Evolutionary conservation across 2,329 filamentous ascomycete species (phyloP), one percentile per base, ranked within the genome.

Genomic region (Colletotrichum musae): DNA sequence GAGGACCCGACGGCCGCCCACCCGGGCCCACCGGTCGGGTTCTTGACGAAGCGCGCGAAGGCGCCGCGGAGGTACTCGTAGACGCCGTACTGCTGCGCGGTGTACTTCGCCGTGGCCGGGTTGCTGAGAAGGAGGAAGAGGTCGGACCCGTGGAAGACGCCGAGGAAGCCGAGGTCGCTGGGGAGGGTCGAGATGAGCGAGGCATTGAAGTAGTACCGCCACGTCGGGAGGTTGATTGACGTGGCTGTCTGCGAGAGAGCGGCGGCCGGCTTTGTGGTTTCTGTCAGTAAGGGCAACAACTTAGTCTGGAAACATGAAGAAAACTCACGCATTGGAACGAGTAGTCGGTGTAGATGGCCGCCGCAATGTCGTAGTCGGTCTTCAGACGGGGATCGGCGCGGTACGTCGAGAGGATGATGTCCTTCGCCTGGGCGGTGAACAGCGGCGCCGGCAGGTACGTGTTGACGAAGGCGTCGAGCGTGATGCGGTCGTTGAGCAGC

Each of bases 301-400:
- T 6, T 13, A 43, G 10, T 12, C 6, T 12, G 18, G n/a, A 36
- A 72, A 59, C 28, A 13, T n/a, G 10, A 13, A 21, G 16, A 4
- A 59, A 24, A 73, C 74, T 71, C 73, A 76, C 75, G 59, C 74
- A 76, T 59, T 75, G 73, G 70, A 70, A 75, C 7, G 74, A 12
- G n/a, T 71, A 75, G 26, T 77, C 77, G 1, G 75, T 77, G 7
- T 73, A 73, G 6, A 77, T 75, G 12, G 73, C 74, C 1, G 74
- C 54, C 1, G 73, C 74, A 12, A 76, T 16, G 6, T 77, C 77
- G 68, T 76, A 77, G 4, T 75, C 70, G 5, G 57, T 70, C 26
- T 64, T 39, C 12, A 75, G 6, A 12, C 48, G 43, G 1, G 66
- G 18, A 24, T 72, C 68, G 1, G 36, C 61, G 10, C 51, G 61